phyloP scores from a whole-genome alignment of 1,139 yeast species.

The Suhomyces panamericanus region DNA sequence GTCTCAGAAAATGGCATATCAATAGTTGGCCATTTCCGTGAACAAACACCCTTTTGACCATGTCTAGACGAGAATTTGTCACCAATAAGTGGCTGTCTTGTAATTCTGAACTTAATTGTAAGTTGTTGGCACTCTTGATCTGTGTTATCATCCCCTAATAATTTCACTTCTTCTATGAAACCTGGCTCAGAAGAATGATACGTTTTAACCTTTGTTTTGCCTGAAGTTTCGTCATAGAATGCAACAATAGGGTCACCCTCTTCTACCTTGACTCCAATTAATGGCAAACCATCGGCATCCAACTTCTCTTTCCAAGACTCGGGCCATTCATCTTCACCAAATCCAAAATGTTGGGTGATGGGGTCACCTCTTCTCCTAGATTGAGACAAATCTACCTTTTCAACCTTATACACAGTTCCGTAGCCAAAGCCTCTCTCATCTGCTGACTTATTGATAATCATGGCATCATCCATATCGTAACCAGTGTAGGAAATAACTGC shows the following conservation, averaged over 20 bases:
- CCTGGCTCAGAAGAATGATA: conserved; percentile 96
- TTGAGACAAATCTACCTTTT: conserved; percentile 78
- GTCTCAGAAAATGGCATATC: conserved; percentile 97
- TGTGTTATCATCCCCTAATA: conserved; percentile 79
- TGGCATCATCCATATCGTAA: conserved; percentile 99
- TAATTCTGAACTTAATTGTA: conserved; percentile 86
- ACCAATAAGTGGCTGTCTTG: conserved; percentile 94
- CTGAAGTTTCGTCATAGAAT: conserved; percentile 84
- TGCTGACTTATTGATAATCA: conserved; percentile 95
- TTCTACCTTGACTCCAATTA: conserved; percentile 80
- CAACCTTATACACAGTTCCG: conserved; percentile 94
- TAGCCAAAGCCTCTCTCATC: conserved; percentile 98
- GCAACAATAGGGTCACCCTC: conserved; percentile 98
- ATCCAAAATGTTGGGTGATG: conserved; percentile 90
- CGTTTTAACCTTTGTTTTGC: conserved; percentile 88
- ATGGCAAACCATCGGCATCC: conserved; percentile 92
- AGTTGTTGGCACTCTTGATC: conserved; percentile 81
- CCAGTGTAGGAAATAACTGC: conserved; percentile 99
- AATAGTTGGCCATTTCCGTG: conserved; percentile 95
- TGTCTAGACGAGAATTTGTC: conserved; percentile 98
- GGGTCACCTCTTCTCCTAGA: conserved; percentile 92
- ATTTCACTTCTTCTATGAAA: conserved; percentile 90
- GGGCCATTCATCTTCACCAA: conserved; percentile 92
- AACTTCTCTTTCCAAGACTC: conserved; percentile 82
- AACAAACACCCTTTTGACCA: conserved; percentile 99